These are phyloP conservation scores for Pisolithus microcarpus DNA, from an alignment of 768 basidiomycete species.

Conservation along the genomic window DNA sequence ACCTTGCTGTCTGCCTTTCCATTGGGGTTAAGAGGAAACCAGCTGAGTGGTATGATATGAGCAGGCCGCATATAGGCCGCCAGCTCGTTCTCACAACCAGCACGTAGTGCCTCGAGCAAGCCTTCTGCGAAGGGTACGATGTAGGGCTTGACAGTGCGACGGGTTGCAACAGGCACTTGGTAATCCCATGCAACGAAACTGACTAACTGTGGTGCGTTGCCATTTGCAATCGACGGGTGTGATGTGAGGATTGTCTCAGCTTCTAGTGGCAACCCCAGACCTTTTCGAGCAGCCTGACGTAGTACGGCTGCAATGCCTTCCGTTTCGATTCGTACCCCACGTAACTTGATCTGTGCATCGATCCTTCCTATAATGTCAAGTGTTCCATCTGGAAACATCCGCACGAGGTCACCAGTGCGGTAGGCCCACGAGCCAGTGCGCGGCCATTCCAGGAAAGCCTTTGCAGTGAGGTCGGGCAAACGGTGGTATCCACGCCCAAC, in stretches of 20 bases:
- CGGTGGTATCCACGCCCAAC: slow-evolving; percentile 46
- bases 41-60: slow-evolving; percentile 42
- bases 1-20: slow-evolving; percentile 29
- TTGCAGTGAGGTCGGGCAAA: slow-evolving; percentile 36
- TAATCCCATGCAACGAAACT: slow-evolving; percentile 40
- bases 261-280: slow-evolving; percentile 25
- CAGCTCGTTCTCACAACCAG: slow-evolving; percentile 34
- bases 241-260: slow-evolving; percentile 37
- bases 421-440: slow-evolving; percentile 35
- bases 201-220: slow-evolving; percentile 31
- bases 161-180: slow-evolving; percentile 28
- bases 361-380: slow-evolving; percentile 45
- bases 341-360: slow-evolving; percentile 46
- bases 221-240: slow-evolving; percentile 36
- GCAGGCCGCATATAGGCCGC: slow-evolving; percentile 47
- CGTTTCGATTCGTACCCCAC: slow-evolving; percentile 48
- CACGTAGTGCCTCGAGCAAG: slow-evolving; percentile 23
- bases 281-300: slow-evolving; percentile 11
- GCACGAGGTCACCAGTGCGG: slow-evolving; percentile 43
- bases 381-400: slow-evolving; percentile 44
- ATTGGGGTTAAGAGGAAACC: slow-evolving; percentile 39
- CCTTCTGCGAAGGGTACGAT: slow-evolving; percentile 22
- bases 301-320: slow-evolving; percentile 45
- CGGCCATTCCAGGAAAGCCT: slow-evolving; percentile 42
- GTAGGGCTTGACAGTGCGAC: slow-evolving; percentile 28